Percentiles rank a stretch among this genome's conserved stretches.
These are phyloP conservation scores for Irpex sp. DNA, from an alignment of 1,284 basidiomycete genomes.

Conservation along the genomic window DNA sequence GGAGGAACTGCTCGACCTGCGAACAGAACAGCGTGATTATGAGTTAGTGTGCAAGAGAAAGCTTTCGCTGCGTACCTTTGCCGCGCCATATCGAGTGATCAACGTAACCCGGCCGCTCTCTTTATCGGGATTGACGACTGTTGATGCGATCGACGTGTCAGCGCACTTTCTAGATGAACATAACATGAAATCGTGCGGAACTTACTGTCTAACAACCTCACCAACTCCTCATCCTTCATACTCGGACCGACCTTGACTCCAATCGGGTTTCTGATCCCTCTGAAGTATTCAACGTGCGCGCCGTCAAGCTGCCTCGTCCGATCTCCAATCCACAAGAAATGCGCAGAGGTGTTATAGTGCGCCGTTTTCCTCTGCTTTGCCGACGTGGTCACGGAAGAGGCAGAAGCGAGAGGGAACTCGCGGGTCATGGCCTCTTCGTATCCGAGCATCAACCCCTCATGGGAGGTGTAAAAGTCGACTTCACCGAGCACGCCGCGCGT, in stretches of 20 bases:
- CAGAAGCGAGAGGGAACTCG: constrained; percentile 35
- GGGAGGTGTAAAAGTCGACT: constrained; percentile 94
- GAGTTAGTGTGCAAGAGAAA: no score
- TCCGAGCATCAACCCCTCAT: constrained; percentile 91
- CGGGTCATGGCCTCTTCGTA: constrained; percentile 94
- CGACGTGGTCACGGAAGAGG: background rate
- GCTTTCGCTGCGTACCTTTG: constrained; percentile 50
- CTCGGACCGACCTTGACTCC: constrained; percentile 95
- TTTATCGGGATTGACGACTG: constrained; percentile 84
- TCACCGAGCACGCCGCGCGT: constrained; percentile 78
- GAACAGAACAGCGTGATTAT: no score
- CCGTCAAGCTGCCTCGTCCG: constrained; percentile 91
- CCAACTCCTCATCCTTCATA: constrained; percentile 81
- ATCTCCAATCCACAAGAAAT: constrained; percentile 98
- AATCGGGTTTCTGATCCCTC: constrained; percentile 94
- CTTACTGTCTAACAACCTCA: constrained; percentile 75
- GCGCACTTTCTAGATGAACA: background rate
- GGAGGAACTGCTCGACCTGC: constrained; percentile 75
- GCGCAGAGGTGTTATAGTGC: constrained; percentile 86
- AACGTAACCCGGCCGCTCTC: constrained; percentile 85
- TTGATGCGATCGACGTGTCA: background rate
- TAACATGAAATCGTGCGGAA: constrained; percentile 6
- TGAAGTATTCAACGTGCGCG: constrained; percentile 94
- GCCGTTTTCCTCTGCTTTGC: constrained; percentile 19
- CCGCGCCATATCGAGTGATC: constrained; percentile 91